Evolutionary conservation across 768 basidiomycete genomes (phyloP).

Genomic region (Russula abietina): DNA sequence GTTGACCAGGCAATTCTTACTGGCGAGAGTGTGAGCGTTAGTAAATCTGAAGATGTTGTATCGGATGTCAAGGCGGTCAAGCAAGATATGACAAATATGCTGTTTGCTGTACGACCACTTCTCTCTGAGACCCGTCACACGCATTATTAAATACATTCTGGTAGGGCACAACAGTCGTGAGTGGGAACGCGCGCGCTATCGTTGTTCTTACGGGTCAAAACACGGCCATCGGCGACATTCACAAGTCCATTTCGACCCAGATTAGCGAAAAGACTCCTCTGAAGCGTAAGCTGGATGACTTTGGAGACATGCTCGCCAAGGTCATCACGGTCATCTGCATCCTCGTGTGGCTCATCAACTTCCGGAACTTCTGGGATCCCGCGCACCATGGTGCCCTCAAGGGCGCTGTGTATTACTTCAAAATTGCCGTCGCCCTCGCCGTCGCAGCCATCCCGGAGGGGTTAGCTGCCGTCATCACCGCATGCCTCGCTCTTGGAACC

Average conservation of each 20-base stretch:
- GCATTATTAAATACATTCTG: slow-evolving; percentile 4
- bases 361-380: slow-evolving; percentile 94
- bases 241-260: slow-evolving; percentile 90
- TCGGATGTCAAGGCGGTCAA: slow-evolving; percentile 78
- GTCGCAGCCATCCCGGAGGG: slow-evolving; percentile 99
- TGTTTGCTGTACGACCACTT: slow-evolving; percentile 67
- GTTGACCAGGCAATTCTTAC: slow-evolving; percentile 96
- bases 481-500: slow-evolving; percentile 91
- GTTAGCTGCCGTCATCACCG: slow-evolving; percentile 96
- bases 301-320: slow-evolving; percentile 95
- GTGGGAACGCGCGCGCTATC: slow-evolving; percentile 80
- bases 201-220: slow-evolving; percentile 81
- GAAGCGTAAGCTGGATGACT: slow-evolving; percentile 96
- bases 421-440: slow-evolving; percentile 98
- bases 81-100: slow-evolving; percentile 96
- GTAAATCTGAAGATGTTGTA: slow-evolving; percentile 68
- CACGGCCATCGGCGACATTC: slow-evolving; percentile 96
- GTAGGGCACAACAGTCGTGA: slow-evolving; percentile 94
- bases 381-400: slow-evolving; percentile 85
- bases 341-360: slow-evolving; percentile 96
- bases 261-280: slow-evolving; percentile 95
- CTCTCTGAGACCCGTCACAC: background rate
- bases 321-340: slow-evolving; percentile 97
- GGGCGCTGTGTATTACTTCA: slow-evolving; percentile 98
- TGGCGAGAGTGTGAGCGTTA: slow-evolving; percentile 86